These are phyloP conservation scores for Arabidopsis thaliana DNA, from an alignment of 345 rosid species.

Conservation along the genomic window TAIR10.1 NC_003074.8:662001-662500, in stretches of 20 bases:
- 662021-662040: neutral
- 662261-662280: conserved; percentile 75
- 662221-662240: conserved; percentile 61
- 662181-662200: conserved; percentile 87
- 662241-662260: conserved; percentile 85
- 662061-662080: neutral
- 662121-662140: conserved; percentile 10
- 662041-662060: neutral
- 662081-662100: neutral
- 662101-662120: conserved; percentile 1
- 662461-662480: conserved; percentile 9
- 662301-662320: conserved; percentile 82
- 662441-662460: neutral
- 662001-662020: neutral
- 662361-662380: conserved; percentile 71
- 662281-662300: conserved; percentile 84
- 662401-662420: conserved; percentile 51
- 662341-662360: conserved; percentile 75
- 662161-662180: conserved; percentile 60
- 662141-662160: conserved; percentile 55
- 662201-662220: conserved; percentile 65
- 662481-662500: neutral
- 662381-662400: conserved; percentile 75
- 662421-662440: neutral
- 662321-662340: conserved; percentile 79